Evolutionary conservation across 1,284 basidiomycete species (phyloP), one percentile per base, ranked within the genome.

Genomic region (Apiotrichum sp.): DNA sequence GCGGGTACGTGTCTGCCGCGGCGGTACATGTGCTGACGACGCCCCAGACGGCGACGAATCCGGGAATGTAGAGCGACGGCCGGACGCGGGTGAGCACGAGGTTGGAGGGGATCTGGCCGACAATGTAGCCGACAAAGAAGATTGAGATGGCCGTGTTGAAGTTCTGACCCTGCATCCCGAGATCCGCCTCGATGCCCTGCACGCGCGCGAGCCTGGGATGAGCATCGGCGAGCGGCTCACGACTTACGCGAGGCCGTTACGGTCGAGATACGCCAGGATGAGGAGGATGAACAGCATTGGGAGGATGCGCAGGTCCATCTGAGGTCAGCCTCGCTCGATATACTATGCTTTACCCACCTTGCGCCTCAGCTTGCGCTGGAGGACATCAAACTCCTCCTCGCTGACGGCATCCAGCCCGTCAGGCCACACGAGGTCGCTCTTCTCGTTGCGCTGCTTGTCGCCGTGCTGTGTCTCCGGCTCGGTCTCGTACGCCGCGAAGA

Each of bases 111-210:
- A 73, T 62, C 58, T 72, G 67, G 55, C 72, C 59, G 32, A 70
- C 49, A 33, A 70, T 69, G 63, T 76, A 75, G 31, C 71, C 69
- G 10, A 68, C 68, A 58, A 66, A 77, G 38, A 77, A 68, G 52
- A 76, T 70, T 3, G 66, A 68, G 34, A 77, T 63, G 34, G 65
- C 67, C 1, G 69, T 73, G 47, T 67, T 63, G 59, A 70, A 70
- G 51, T 70, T 59, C 2, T 55, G 47, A 40, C 66, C 60, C 44
- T 38, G 57, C 36, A 75, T 59, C 34, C 58, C 55, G 38, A 76
- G 68, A 48, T 75, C 71, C 38, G 50, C 50, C 42, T 61, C 59
- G 46, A 61, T 56, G 34, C 56, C 56, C 14, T 61, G 59, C 22
- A 61, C 59, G 29, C 59, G 59, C 6, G 59, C 56, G 35, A 52